Conservation (phyloP, 2,329 filamentous ascomycete genomes). For the Nemania sp. region DNA sequence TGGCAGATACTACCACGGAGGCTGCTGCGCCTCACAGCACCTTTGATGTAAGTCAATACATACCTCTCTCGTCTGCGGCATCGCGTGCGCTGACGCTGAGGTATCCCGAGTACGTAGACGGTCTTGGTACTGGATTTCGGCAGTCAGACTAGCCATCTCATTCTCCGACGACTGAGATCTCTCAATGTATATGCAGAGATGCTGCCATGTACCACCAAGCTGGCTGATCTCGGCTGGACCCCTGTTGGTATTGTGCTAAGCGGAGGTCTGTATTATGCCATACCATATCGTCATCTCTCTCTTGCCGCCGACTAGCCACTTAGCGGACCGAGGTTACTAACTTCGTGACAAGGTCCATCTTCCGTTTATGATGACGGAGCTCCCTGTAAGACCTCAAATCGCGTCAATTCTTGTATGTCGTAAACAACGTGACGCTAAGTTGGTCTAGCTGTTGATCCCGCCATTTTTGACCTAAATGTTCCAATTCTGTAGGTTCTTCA, state of each 20-base stretch:
- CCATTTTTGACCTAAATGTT: conserved; percentile 75
- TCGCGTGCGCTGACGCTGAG: conserved; percentile 15
- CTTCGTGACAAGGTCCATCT: conserved; percentile 46
- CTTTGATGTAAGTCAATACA: conserved; percentile 42
- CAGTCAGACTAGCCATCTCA: conserved; percentile 71
- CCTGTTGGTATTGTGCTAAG: conserved; percentile 84
- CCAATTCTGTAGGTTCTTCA: conserved; percentile 46
- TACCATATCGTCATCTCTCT: not conserved
- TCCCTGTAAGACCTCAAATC: conserved; percentile 49
- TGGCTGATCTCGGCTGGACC: conserved; percentile 75
- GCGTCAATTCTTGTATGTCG: not conserved
- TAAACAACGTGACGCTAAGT: conserved; percentile 10
- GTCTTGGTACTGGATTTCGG: conserved; percentile 75
- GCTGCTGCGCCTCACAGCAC: conserved; percentile 44
- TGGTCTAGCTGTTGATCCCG: conserved; percentile 69
- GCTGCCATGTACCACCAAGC: conserved; percentile 83
- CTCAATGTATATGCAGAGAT: conserved; percentile 84
- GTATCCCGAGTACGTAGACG: conserved; percentile 57
- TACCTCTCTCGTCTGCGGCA: not conserved
- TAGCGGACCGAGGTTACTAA: not conserved
- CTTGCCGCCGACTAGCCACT: not conserved
- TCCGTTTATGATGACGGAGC: conserved; percentile 82
- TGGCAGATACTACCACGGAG: conserved; percentile 18
- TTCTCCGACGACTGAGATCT: conserved; percentile 74
- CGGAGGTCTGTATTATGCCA: conserved; percentile 56